Percentiles rank a stretch among this genome's conserved stretches.
Conservation (phyloP, 129 eudicot species). For the Escallonia herrerae region DNA sequence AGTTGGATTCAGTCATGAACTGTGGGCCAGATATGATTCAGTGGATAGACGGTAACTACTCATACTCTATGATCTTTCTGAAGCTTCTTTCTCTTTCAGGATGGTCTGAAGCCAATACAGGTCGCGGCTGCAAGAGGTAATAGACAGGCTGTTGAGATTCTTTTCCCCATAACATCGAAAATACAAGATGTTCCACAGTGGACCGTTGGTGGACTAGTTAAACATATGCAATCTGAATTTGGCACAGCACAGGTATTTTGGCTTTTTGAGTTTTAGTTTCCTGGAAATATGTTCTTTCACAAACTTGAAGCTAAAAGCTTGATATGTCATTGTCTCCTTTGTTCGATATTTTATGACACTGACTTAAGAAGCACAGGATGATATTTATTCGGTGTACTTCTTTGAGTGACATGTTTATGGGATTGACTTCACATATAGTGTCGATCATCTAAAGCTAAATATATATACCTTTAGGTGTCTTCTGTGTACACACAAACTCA, state of each 20-base stretch:
- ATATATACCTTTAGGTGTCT: too few relatives aligned
- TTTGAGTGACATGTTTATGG: too few relatives aligned
- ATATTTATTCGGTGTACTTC: too few relatives aligned
- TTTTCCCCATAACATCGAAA: conserved; percentile 54
- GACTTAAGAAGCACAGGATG: too few relatives aligned
- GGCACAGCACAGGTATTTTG: conserved; percentile 42
- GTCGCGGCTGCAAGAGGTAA: conserved; percentile 81
- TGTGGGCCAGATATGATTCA: too few relatives aligned
- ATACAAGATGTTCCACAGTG: conserved; percentile 47
- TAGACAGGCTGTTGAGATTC: conserved; percentile 54
- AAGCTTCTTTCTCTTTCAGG: conserved; percentile 35
- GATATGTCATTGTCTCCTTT: neutral
- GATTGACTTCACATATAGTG: too few relatives aligned
- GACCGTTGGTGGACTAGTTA: conserved; percentile 69
- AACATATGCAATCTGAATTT: conserved; percentile 57
- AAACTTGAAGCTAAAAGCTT: neutral
- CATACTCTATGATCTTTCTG: neutral
- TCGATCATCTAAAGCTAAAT: too few relatives aligned
- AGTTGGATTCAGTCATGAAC: too few relatives aligned
- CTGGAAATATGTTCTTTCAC: neutral
- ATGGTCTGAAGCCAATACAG: conserved; percentile 69
- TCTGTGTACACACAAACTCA: too few relatives aligned
- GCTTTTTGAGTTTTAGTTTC: neutral
- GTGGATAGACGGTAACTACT: too few relatives aligned
- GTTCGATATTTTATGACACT: neutral